These are phyloP conservation scores for Thraustochytrium sp. DNA, from an alignment of 352 stramenopile species.

Conservation along the genomic window DNA sequence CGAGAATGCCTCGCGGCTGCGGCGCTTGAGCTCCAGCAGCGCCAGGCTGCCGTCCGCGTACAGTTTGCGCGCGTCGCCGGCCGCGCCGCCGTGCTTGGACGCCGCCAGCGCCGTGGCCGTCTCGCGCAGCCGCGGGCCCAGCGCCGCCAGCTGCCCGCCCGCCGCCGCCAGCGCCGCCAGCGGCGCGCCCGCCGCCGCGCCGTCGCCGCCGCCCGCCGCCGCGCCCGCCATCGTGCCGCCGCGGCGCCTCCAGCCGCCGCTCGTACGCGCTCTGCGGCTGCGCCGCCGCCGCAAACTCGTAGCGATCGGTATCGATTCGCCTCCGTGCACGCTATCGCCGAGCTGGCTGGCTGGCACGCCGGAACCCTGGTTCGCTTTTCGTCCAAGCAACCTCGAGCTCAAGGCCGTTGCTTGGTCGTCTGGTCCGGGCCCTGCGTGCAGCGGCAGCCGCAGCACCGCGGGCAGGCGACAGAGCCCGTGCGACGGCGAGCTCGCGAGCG, in stretches of 20 bases:
- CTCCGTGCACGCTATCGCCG: background rate
- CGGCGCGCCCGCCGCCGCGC: too few species aligned
- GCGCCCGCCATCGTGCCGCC: background rate
- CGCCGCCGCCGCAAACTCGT: background rate
- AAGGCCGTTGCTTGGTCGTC: too few species aligned
- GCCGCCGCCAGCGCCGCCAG: background rate
- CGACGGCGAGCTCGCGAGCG: background rate
- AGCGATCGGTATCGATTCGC: background rate
- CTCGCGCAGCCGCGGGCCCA: background rate
- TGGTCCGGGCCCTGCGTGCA: too few species aligned
- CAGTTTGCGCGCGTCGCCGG: background rate
- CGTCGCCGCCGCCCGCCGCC: background rate
- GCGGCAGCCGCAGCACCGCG: too few species aligned
- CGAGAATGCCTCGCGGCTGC: background rate
- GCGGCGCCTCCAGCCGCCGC: background rate
- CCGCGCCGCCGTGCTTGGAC: background rate
- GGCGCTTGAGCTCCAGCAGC: slow-evolving; percentile 34
- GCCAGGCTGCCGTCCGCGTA: background rate
- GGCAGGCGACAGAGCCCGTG: too few species aligned
- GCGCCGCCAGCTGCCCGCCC: background rate
- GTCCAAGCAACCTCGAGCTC: too few species aligned
- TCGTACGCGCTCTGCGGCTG: background rate
- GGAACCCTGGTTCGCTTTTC: too few species aligned
- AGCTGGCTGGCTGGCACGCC: too few species aligned
- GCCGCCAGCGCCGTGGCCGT: background rate